A percentile compares a stretch with the other conserved stretches of the same genome.
Conservation (phyloP, 176 grass and related monocot genomes). For the Eremochloa ophiuroides region DNA sequence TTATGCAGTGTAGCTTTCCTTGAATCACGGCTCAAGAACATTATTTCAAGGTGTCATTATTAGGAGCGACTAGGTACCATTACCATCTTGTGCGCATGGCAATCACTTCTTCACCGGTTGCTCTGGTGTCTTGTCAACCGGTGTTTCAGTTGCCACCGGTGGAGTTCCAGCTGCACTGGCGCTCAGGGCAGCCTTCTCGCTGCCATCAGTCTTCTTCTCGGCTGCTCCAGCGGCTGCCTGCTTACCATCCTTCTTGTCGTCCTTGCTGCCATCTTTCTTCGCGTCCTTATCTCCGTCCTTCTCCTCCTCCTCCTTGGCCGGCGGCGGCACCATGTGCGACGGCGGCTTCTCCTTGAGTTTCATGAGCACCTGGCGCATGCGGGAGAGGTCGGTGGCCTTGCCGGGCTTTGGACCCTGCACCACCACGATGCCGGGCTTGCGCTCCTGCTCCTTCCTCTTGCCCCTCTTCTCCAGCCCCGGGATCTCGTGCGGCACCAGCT, state of each 20-base stretch:
- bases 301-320: not conserved
- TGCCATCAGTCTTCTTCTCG: not conserved
- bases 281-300: conserved; percentile 14
- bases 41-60: not conserved
- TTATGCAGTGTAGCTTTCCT: not conserved
- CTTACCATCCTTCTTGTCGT: not conserved
- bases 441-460: conserved; percentile 49
- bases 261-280: conserved; percentile 15
- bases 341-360: conserved; percentile 65
- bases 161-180: not conserved
- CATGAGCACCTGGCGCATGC: conserved; percentile 55
- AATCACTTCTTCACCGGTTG: conserved; percentile 19
- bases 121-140: not conserved
- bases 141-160: not conserved
- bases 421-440: conserved; percentile 43
- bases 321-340: conserved; percentile 47
- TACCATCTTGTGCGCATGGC: not conserved
- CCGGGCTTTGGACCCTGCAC: conserved; percentile 66
- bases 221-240: not conserved
- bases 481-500: conserved; percentile 72
- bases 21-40: not conserved
- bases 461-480: conserved; percentile 57
- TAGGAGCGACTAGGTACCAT: not conserved
- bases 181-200: not conserved
- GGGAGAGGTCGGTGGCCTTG: conserved; percentile 62